Evolutionary conservation across 2,329 filamentous ascomycete genomes (phyloP).

Genomic region (Pseudopithomyces maydicus): DNA sequence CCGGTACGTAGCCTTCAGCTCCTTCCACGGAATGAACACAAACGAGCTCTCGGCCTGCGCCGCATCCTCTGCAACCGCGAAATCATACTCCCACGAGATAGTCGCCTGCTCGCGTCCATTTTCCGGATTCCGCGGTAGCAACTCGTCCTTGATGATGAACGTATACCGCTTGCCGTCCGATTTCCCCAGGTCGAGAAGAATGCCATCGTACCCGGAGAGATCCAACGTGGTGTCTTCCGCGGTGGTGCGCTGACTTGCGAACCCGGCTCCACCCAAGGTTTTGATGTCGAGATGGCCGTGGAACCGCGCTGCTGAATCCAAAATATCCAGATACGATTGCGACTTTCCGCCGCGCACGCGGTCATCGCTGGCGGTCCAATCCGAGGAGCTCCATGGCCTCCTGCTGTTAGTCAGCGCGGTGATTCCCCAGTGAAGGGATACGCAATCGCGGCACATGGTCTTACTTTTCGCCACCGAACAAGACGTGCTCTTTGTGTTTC

Average conservation of each 20-base stretch:
- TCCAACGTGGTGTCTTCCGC: conserved; percentile 65
- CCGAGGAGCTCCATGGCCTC: conserved; percentile 63
- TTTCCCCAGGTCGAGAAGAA: conserved; percentile 59
- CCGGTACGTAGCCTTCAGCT: conserved; percentile 74
- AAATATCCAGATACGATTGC: conserved; percentile 57
- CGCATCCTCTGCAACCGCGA: conserved; percentile 45
- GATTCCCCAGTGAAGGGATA: not conserved
- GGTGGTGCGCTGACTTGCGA: conserved; percentile 76
- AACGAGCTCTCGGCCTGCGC: conserved; percentile 21
- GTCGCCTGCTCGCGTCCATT: conserved; percentile 74
- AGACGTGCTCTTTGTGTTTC: conserved; percentile 19
- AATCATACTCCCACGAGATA: conserved; percentile 76
- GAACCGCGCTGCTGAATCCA: conserved; percentile 57
- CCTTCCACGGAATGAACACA: conserved; percentile 66
- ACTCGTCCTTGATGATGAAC: conserved; percentile 73
- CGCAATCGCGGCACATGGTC: not conserved
- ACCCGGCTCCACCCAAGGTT: conserved; percentile 79
- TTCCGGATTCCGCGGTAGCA: conserved; percentile 60
- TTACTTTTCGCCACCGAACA: conserved; percentile 41
- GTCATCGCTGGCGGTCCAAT: conserved; percentile 76
- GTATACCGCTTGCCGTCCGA: conserved; percentile 73
- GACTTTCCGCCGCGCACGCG: conserved; percentile 77
- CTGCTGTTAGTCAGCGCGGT: conserved; percentile 43
- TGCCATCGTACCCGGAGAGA: conserved; percentile 65
- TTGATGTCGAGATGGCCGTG: conserved; percentile 73